Evolutionary conservation across 1,284 basidiomycete species (phyloP).

Genomic region (Trichosporon asahii): DNA sequence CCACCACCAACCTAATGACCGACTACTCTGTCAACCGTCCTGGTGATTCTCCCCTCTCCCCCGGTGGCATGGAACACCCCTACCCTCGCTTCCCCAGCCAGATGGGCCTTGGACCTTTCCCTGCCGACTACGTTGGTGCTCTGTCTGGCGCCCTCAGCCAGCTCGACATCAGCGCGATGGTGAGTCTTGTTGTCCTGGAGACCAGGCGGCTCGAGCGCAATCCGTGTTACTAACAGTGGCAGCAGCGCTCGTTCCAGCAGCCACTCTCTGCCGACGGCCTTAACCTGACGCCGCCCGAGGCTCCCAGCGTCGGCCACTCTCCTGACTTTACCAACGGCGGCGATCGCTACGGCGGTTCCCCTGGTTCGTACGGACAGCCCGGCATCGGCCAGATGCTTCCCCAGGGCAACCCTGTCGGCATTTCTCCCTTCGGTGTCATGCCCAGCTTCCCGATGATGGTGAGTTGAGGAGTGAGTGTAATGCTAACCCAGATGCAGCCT

Average conservation of each 20-base stretch:
- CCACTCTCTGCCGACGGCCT: conserved; percentile 14
- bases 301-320: conserved; percentile 21
- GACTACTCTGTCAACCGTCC: conserved; percentile 25
- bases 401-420: conserved; percentile 11
- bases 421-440: conserved; percentile 15
- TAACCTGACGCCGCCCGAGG: conserved; percentile 16
- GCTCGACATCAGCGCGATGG: conserved; percentile 23
- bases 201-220: background rate
- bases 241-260: conserved; percentile 23
- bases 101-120: conserved; percentile 14
- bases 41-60: conserved; percentile 22
- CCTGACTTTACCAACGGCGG: conserved; percentile 23
- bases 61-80: conserved; percentile 18
- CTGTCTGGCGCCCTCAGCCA: conserved; percentile 24
- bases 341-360: conserved; percentile 14
- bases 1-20: conserved; percentile 16
- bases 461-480: background rate
- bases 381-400: conserved; percentile 13
- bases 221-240: background rate
- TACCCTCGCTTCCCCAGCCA: conserved; percentile 20
- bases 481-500: background rate
- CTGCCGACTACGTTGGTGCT: conserved; percentile 22
- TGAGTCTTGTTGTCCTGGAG: conserved; percentile 7
- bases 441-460: conserved; percentile 24
- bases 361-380: conserved; percentile 18